Percentiles rank a stretch among this genome's conserved stretches.
Conservation (phyloP, 2,329 filamentous ascomycete genomes). For the Xylariales sp. region DNA sequence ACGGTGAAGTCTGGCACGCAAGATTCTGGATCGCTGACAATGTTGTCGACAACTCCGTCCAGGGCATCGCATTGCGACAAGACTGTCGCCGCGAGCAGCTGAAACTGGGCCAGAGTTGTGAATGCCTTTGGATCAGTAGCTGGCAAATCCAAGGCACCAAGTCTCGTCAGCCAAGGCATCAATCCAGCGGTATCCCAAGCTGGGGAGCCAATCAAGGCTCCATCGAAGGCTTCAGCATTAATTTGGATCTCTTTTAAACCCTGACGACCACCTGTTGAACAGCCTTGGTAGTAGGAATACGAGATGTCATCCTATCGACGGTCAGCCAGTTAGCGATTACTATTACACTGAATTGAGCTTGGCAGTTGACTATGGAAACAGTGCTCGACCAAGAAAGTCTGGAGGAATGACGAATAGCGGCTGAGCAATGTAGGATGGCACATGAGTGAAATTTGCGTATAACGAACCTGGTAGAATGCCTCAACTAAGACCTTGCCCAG, state of each 20-base stretch:
- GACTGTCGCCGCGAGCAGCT: constrained; percentile 35
- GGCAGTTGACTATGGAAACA: too few relatives aligned
- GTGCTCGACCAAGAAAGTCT: too few relatives aligned
- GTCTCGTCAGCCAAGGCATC: constrained; percentile 30
- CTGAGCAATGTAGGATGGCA: too few relatives aligned
- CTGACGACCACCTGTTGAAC: constrained; percentile 50
- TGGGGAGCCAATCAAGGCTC: constrained; percentile 39
- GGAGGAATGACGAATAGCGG: too few relatives aligned
- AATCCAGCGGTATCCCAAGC: constrained; percentile 44
- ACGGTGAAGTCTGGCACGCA: constrained; percentile 23
- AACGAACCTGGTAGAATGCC: constrained; percentile 35
- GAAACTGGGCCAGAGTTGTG: constrained; percentile 34
- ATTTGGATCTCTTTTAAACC: constrained; percentile 43
- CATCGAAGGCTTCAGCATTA: constrained; percentile 48
- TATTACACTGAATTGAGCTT: too few relatives aligned
- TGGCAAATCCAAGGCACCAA: constrained; percentile 39
- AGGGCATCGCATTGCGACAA: constrained; percentile 35
- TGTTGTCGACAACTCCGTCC: constrained; percentile 36
- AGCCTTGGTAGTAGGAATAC: constrained; percentile 46
- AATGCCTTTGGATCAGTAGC: constrained; percentile 30
- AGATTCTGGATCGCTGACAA: constrained; percentile 31
- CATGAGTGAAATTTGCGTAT: neutral
- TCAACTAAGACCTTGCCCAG: constrained; percentile 38
- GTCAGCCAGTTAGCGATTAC: too few relatives aligned
- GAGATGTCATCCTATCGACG: constrained; percentile 19